These are phyloP conservation scores for Microdochium paspali DNA, from an alignment of 2,329 filamentous ascomycete genomes.

Conservation along the genomic window DNA sequence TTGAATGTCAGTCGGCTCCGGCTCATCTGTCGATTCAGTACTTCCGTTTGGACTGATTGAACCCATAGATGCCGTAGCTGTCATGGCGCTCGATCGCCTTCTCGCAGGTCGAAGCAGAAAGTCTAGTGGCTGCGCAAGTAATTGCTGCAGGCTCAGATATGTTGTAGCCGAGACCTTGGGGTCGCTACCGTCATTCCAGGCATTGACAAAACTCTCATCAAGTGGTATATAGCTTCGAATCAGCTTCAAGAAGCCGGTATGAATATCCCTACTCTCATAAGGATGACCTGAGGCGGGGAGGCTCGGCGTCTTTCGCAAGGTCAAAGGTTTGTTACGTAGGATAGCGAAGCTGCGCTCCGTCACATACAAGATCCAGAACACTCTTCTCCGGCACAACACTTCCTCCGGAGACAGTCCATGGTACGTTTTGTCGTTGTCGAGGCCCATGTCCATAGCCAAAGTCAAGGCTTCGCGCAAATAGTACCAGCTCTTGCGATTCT, in stretches of 20 bases:
- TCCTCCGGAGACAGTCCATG: slow-evolving; percentile 36
- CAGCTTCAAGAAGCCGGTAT: slow-evolving; percentile 49
- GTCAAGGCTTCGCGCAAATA: slow-evolving; percentile 53
- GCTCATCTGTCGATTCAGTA: slow-evolving; percentile 23
- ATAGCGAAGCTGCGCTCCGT: slow-evolving; percentile 55
- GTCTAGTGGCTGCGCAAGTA: slow-evolving; percentile 20
- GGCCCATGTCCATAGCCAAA: slow-evolving; percentile 45
- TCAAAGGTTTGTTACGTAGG: slow-evolving; percentile 53
- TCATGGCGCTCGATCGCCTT: slow-evolving; percentile 8
- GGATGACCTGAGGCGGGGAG: slow-evolving; percentile 41
- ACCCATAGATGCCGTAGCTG: slow-evolving; percentile 18
- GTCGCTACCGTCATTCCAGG: slow-evolving; percentile 51
- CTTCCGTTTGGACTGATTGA: not conserved
- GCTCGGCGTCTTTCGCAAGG: slow-evolving; percentile 48
- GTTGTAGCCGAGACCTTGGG: slow-evolving; percentile 22
- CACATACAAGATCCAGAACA: slow-evolving; percentile 56
- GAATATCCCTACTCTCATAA: slow-evolving; percentile 41
- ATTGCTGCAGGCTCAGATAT: slow-evolving; percentile 23
- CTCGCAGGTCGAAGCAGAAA: slow-evolving; percentile 16
- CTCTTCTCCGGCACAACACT: slow-evolving; percentile 39
- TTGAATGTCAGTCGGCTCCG: slow-evolving; percentile 50
- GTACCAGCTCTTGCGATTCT: slow-evolving; percentile 52
- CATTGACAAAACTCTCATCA: slow-evolving; percentile 52
- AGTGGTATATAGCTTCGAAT: slow-evolving; percentile 53
- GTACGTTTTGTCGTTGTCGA: slow-evolving; percentile 50